Evolutionary conservation across 2,329 filamentous ascomycete species (phyloP).

Genomic region (Phialemoniopsis sp.): DNA sequence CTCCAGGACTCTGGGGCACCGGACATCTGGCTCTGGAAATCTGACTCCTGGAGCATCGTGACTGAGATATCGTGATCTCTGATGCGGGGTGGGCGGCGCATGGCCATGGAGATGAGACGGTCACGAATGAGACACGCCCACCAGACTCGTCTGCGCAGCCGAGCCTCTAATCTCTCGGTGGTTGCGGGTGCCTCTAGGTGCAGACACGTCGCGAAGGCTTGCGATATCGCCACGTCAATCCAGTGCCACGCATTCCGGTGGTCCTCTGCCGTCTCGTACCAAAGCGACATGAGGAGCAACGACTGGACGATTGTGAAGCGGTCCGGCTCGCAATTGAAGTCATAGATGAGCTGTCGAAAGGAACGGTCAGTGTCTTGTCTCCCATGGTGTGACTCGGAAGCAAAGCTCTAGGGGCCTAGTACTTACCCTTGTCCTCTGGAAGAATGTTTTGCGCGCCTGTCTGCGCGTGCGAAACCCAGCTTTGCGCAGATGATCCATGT

Average conservation of each 20-base stretch:
- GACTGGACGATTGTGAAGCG: slow-evolving; percentile 35
- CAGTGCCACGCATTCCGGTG: slow-evolving; percentile 38
- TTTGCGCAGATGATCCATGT: slow-evolving; percentile 1
- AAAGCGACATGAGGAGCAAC: slow-evolving; percentile 34
- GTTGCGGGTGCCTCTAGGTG: slow-evolving; percentile 61
- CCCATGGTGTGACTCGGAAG: slow-evolving; percentile 23
- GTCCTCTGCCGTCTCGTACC: slow-evolving; percentile 34
- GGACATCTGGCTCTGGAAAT: no score
- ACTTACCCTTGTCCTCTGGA: neutral
- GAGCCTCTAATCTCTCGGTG: slow-evolving; percentile 50
- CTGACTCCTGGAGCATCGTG: slow-evolving; percentile 44
- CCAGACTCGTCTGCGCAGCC: slow-evolving; percentile 53
- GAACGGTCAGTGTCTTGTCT: slow-evolving; percentile 17
- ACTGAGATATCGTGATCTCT: slow-evolving; percentile 46
- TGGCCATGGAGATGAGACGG: slow-evolving; percentile 3
- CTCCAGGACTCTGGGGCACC: no score
- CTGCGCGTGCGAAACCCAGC: slow-evolving; percentile 9
- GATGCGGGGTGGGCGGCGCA: slow-evolving; percentile 6
- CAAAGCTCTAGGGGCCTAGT: no score
- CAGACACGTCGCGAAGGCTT: slow-evolving; percentile 65
- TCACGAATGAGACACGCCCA: slow-evolving; percentile 6
- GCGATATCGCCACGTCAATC: slow-evolving; percentile 37
- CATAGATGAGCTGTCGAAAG: slow-evolving; percentile 14
- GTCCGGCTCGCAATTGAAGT: slow-evolving; percentile 28
- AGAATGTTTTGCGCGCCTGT: slow-evolving; percentile 2